Evolutionary conservation across 805 yeast species (phyloP), one percentile per base, ranked within the genome.

Genomic region (Saturnispora sanitii): DNA sequence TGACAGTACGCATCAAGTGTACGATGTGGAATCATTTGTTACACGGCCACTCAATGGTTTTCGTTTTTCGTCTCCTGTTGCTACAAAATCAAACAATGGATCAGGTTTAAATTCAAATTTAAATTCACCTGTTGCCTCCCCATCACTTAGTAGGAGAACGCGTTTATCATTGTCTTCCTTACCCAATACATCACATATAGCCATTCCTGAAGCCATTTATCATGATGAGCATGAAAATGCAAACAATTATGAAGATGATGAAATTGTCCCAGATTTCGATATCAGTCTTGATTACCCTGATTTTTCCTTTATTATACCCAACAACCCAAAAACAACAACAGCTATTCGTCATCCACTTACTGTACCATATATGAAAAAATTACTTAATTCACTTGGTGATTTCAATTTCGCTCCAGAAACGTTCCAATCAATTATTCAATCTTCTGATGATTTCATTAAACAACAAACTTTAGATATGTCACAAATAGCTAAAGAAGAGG

Each of bases 391-490:
- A 13, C 15, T 36, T 13, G 33, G 33, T 8, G 16, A 23, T 35
- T 35, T 20, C 26, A 35, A 57, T 0, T 42, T 58, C 19, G 28
- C 37, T 13, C 23, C 33, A 9, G 35, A 28, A 22, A n/a, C 18
- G 15, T 11, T 19, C 6, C 9, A 18, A 11, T 4, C 20, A 42
- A 42, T 67, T 17, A 62, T 62, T 22, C 48, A 48, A 11, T 55
- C 60, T 33, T 60, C 67, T 2, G 52, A 54, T 18, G 60, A 57
- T 32, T 68, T 68, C 35, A 50, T 67, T 31, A 45, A 49, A 19
- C 62, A 60, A 18, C 60, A 66, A 41, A 42, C 62, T 46, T 43
- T 38, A 0, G 69, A 66, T 43, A 49, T 67, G 35, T 46, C 53
- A 17, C 56, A 60, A 3, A 62, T 58, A 45, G 64, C 66, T 2